Evolutionary conservation across 371 early-diverging fungal genomes (phyloP), one percentile per base, ranked within the genome.

Genomic region (Rhizopus arrhizus): DNA sequence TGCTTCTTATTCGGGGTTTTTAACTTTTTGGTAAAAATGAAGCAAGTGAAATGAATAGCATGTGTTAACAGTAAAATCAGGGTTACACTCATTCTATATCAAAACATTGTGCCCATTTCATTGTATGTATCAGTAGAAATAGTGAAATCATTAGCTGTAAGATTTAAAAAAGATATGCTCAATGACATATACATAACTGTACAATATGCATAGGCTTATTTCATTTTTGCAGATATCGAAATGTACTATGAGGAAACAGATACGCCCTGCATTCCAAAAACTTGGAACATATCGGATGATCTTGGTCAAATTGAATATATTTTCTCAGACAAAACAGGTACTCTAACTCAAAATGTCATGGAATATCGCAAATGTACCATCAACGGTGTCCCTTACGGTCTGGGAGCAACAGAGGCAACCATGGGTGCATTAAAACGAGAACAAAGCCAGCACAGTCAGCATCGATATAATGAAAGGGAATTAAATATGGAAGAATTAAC

Each of bases 101-200:
- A 81, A 50, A 81, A 81, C 53, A 78, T 81, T 65, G 78, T 99
- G 5, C 99, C 99, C 0, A 92, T 99, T 56, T 96, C 98, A 22
- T 84, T 99, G 33, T 99, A 97, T 69, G 90, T 99, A 48, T 96
- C 93, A 15, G 85, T 99, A 8, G 99, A 99, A 72, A 82, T 94
- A 31, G 95, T 93, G 35, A 94, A 93, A 72, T 86, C 91, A 3
- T 48, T 77, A 46, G 82, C 70, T 15, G 80, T 79, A 75, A 66
- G 77, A 2, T 22, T 22, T 22, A 22, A 22, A 22, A 22, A 22
- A 22, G 22, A 22, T 22, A 22, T 22, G 22, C 22, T 22, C 22
- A 22, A 22, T 22, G 22, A 22, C 22, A 22, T 22, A 22, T 22
- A 22, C 22, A 22, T 22, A 22, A 22, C 22, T 22, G 22, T 22